phyloP scores from a whole-genome alignment of 805 yeast species.

The Grigorovia humatica region DNA sequence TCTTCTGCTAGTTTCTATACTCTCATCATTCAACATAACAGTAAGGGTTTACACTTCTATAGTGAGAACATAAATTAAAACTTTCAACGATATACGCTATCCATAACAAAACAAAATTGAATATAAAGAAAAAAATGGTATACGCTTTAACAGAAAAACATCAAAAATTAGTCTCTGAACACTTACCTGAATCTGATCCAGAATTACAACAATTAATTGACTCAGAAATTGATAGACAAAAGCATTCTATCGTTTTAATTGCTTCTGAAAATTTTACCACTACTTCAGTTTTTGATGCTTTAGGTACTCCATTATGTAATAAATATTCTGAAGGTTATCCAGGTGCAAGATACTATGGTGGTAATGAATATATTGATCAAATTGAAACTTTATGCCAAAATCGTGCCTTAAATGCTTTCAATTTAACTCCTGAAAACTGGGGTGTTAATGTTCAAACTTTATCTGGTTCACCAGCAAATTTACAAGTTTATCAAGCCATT shows the following conservation, averaged over 20 bases:
- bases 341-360: constrained; percentile 98
- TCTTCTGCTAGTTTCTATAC: too few species aligned
- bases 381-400: constrained; percentile 87
- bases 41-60: too few species aligned
- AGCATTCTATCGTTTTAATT: constrained; percentile 84
- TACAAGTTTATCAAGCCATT: constrained; percentile 91
- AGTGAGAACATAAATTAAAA: too few species aligned
- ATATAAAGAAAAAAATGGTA: constrained; percentile 23
- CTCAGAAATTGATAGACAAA: constrained; percentile 85
- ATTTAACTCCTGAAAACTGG: constrained; percentile 74
- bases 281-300: constrained; percentile 87
- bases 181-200: constrained; percentile 56
- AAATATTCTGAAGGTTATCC: constrained; percentile 99
- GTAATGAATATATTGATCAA: constrained; percentile 92
- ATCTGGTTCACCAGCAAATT: constrained; percentile 96
- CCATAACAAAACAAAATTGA: too few species aligned
- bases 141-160: constrained; percentile 65
- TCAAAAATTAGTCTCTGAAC: constrained; percentile 53
- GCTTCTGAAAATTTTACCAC: constrained; percentile 98
- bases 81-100: too few species aligned
- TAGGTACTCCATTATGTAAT: constrained; percentile 97
- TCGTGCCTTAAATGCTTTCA: constrained; percentile 88
- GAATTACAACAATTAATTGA: constrained; percentile 63
- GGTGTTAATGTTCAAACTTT: constrained; percentile 96
- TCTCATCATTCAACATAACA: too few species aligned